Base-by-base conservation (phyloP, 140 eudicot species). In the Ambrosia hybrid region DNA sequence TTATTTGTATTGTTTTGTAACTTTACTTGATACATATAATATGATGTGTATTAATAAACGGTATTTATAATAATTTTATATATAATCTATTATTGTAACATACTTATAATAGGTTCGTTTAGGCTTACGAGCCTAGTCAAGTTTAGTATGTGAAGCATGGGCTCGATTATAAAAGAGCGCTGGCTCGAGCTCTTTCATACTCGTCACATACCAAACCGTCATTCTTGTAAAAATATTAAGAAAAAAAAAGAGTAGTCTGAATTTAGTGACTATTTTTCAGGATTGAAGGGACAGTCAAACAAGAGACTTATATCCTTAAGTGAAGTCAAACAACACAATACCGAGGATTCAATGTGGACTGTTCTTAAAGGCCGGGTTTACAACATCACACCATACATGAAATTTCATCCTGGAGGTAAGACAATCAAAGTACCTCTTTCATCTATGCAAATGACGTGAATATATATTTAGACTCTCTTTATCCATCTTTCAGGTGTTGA, bases 341-440 rank as follows among this genome's bases (percentile, higher is more conserved):
- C 91, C 41, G 95, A 73, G 64, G 97, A 77, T 68, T 72, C 94
- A 45, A 90, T 94, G 99, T 94, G 99, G 97, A 94, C 99, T n/a
- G 95, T 90, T 72, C 85, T 94, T 9, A 94, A 94, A 77, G 99
- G 99, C 16, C 91, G 90, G 67, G 99, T 94, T 60, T 94, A 94
- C 90, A 94, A 94, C 82, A 82, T 94, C 63, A 66, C 91, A 53
- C 95, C 99, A 13, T 90, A 90, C 84, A 94, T 90, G 97, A 90
- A 94, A 60, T 90, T 94, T 80, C 99, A 94, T 73, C 99, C 99
- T 5, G 99, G 99, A 84, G 99, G 99, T 93, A 88, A 33, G 37
- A 21, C 48, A 15, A 7, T 59, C 37, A 12, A 58, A 14, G 26
- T 73, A 62, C 36, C 48, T 6, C 30, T 62, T 9, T 70, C 51